Evolutionary conservation across 2,329 filamentous ascomycete species (phyloP), one percentile per base, ranked within the genome.

Genomic region (Cladorrhinum sp.): DNA sequence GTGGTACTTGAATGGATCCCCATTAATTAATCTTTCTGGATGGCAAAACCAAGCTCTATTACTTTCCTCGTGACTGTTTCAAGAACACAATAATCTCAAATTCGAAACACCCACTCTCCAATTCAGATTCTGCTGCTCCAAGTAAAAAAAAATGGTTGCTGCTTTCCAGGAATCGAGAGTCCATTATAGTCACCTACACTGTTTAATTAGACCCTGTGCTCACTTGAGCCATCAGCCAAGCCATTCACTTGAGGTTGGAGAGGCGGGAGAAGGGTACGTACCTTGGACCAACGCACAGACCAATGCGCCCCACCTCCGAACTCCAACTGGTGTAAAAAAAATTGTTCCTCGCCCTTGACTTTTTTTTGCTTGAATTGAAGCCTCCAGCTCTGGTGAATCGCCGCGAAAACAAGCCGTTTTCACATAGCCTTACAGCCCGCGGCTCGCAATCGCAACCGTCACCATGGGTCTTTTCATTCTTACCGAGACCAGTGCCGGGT

Each of bases 401-500:
- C 64, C 60, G 66, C 64, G 64, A 65, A 62, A 59, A 68, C 65
- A 53, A 57, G 59, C 65, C 65, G 65, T 58, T 68, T 66, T 58
- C 65, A 61, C 78, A 78, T 76, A 75, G 49, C 77, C 78, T 59
- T 54, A 62, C 59, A 59, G 65, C 57, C 57, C 56, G 59, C 59
- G 53, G 60, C 52, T 58, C 57, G 62, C 65, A 57, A 64, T 54
- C 56, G 45, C 32, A 56, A 51, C 69, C 66, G 68, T 70, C 77
- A 86, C 68, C 67, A 95, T 95, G 90, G 89, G 90, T 79, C 87
- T 95, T 75, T 96, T 96, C 79, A 90, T 97, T 79, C 87, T 97
- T 71, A 89, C 89, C 73, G 93, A 97, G 80, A 97, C 93, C 76
- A 91, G 91, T 78, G 93, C 93, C 76, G 84, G 84, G 84, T 86